Percentiles rank a stretch among this genome's conserved stretches.
These are phyloP conservation scores for Brettanomyces naardenensis DNA, from an alignment of 805 yeast genomes.

Conservation along the genomic window DNA sequence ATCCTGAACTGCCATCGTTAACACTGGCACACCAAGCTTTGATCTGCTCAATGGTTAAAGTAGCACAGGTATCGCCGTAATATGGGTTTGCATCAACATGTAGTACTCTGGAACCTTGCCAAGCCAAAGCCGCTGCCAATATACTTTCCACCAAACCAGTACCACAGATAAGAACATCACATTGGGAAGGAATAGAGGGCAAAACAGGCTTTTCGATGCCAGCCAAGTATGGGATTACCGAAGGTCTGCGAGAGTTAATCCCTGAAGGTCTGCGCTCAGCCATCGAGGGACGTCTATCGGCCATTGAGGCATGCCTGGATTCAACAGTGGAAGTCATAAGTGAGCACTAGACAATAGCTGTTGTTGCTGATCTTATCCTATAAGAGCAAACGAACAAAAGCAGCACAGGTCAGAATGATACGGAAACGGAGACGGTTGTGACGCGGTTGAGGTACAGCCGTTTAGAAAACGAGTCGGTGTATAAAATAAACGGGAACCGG, in stretches of 20 bases:
- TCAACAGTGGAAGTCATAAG: constrained; percentile 14
- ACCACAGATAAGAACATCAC: constrained; percentile 87
- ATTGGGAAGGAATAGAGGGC: constrained; percentile 57
- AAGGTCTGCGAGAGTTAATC: constrained; percentile 22
- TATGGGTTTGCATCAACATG: constrained; percentile 81
- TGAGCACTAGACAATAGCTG: no score
- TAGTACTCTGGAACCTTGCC: constrained; percentile 96
- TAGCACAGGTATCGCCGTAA: constrained; percentile 86
- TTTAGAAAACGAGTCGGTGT: no score
- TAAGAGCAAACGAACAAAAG: no score
- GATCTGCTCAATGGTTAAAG: constrained; percentile 79
- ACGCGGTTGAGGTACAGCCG: no score
- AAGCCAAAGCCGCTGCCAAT: constrained; percentile 86
- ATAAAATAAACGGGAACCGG: no score
- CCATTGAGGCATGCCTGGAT: constrained; percentile 52
- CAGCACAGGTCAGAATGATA: no score
- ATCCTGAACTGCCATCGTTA: constrained; percentile 32
- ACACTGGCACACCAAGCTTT: constrained; percentile 75
- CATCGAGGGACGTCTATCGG: constrained; percentile 56
- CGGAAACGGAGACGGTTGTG: no score
- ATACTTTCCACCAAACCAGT: constrained; percentile 88
- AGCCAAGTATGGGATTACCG: constrained; percentile 60
- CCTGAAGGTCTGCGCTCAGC: constrained; percentile 29
- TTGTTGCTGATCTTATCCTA: no score
- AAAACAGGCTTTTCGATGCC: constrained; percentile 69